Base-by-base conservation (phyloP, 768 basidiomycete genomes). In the Boletus vermiculosoides region DNA sequence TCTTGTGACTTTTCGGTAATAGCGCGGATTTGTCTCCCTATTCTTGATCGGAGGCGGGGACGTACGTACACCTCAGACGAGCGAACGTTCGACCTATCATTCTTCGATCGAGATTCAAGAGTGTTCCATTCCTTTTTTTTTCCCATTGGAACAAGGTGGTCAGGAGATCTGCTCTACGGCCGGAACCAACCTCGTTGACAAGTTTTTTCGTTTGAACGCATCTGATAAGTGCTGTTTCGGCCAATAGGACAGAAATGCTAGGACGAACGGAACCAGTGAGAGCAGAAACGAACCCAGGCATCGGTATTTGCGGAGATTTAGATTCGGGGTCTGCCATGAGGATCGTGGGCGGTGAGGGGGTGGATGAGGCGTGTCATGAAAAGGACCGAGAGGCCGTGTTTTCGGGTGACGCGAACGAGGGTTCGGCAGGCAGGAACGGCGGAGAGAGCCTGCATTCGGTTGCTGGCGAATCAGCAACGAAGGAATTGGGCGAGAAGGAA, bases 321-420 rank as follows among this genome's bases (percentile, higher is more conserved):
- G 58, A 50, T 49, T 51, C 61, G 58, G 63, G 58, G 58, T 57
- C 41, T 39, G 28, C 59, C 68, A 64, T 59, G 68, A 63, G 68
- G 68, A 45, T 60, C 64, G 52, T 58, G 66, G 69, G 40, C 56
- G 54, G 56, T 33, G 52, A 45, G 45, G 64, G 66, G 57, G 57
- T 50, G 68, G 66, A 56, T 45, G 57, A 41, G 56, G 68, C 68
- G 57, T 69, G 68, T 50, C 50, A 8, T 50, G 61, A 62, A 48
- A 55, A 50, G 37, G 51, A 39, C 56, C 63, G 60, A 42, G 33
- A 52, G 54, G 65, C 66, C 54, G 58, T 64, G 51, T 28, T n/a
- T 55, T 56, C 63, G 59, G 67, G 61, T 63, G 67, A 62, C 52
- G 44, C 50, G 18, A 54, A 8, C 55, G 52, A 59, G 47, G 55